These are phyloP conservation scores for Flaveria sonorensis DNA, from an alignment of 129 eudicot species.

Conservation along the genomic window DNA sequence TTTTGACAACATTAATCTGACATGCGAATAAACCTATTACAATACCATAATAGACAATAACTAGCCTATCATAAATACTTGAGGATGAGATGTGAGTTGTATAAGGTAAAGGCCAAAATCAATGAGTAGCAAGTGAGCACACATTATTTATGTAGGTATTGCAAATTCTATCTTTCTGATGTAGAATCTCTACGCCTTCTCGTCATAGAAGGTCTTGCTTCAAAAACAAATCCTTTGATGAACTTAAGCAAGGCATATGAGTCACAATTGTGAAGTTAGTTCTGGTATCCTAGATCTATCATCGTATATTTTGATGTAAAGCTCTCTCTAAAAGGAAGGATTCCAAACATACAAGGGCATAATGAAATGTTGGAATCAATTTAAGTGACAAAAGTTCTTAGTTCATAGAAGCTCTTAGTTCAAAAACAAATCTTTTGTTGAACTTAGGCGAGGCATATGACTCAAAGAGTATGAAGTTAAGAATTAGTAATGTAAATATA, in stretches of 20 bases:
- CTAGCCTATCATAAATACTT: constrained; percentile 6
- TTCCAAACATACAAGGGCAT: constrained; percentile 12
- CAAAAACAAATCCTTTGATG: not conserved
- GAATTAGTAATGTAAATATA: not conserved
- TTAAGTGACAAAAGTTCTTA: not conserved
- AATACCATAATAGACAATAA: constrained; percentile 5
- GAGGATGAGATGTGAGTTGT: constrained; percentile 6
- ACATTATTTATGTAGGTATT: constrained; percentile 10
- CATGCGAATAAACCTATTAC: constrained; percentile 3
- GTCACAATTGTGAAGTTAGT: not conserved
- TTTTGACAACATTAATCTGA: not conserved
- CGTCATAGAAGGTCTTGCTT: not conserved
- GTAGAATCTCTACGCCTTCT: not conserved
- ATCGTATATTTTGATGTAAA: constrained; percentile 6
- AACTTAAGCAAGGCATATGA: not conserved
- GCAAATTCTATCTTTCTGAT: not conserved
- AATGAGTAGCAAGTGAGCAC: not conserved
- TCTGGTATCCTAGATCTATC: not conserved
- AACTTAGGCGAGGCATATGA: too few relatives aligned
- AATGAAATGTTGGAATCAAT: constrained; percentile 5
- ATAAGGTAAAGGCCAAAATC: not conserved
- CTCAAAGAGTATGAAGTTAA: too few relatives aligned
- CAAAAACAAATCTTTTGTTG: too few relatives aligned
- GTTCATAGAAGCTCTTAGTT: too few relatives aligned
- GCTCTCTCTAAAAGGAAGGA: not conserved